Evolutionary conservation across 202 grass and related monocot species (phyloP), one percentile per base, ranked within the genome.

Genomic region (Saccharum hybrid): DNA sequence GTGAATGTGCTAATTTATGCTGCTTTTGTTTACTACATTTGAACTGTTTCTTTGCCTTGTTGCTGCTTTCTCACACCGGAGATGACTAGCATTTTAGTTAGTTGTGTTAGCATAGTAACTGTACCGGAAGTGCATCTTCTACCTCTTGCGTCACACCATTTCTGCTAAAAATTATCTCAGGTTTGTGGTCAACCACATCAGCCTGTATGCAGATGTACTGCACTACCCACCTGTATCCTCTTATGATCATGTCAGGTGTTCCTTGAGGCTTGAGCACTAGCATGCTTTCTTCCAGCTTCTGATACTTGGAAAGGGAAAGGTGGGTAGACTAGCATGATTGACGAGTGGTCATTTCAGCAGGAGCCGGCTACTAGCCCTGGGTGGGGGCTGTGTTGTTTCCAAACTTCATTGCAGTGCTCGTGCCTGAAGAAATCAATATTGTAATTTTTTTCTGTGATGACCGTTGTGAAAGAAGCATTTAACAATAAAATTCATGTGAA

Each of bases 241-340:
- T 7, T 78, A 34, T 11, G 16, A 54, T 54, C 16, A 56, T 56
- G 18, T 56, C 15, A 10, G 16, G 4, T 65, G 26, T 33, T 7
- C 46, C 40, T 45, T 78, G 6, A 45, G 38, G 33, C 33, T 33
- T 78, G 11, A 65, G 60, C 54, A 43, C 60, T 48, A 78, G 60
- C 15, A 31, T 19, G 39, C 8, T 23, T 77, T 13, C 12, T 59
- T 30, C 26, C 22, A 42, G 39, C 7, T 33, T 64, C 75, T 46
- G 12, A 77, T 42, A 18, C 38, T 64, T 46, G 10, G 57, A 63
- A 63, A 60, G 38, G 51, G 45, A 4, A 54, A 54, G 49, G 45
- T 10, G 38, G 38, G 45, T 10, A 0, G 14, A 46, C 6, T 45
- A 7, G 40, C 68, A 34, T 66, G 76, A 46, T 31, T 48, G 60